These are phyloP conservation scores for Talaromyces sp. DNA, from an alignment of 2,329 filamentous ascomycete genomes.

Conservation along the genomic window DNA sequence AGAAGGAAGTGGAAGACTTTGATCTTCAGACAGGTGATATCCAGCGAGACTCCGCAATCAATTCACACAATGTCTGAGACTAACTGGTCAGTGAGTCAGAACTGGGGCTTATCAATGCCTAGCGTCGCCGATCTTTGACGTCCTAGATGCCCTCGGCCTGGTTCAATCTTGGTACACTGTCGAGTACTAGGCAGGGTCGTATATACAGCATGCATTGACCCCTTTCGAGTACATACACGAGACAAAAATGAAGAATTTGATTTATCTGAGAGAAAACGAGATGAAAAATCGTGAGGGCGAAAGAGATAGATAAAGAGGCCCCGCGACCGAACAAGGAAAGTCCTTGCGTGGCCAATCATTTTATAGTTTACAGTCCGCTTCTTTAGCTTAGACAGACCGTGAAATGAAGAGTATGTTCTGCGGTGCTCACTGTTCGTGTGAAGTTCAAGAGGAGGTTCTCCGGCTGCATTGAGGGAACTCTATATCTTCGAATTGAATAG, in stretches of 20 bases:
- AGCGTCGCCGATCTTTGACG: neutral
- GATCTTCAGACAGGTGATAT: neutral
- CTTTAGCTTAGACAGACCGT: neutral
- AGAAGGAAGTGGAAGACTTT: neutral
- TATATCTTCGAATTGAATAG: neutral
- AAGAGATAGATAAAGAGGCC: neutral
- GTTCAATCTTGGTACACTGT: neutral
- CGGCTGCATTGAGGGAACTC: neutral
- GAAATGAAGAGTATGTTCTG: neutral
- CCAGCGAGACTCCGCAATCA: conserved; percentile 2
- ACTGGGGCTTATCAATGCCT: conserved; percentile 6
- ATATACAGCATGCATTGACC: neutral
- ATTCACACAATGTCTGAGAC: neutral
- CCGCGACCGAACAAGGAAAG: conserved; percentile 12
- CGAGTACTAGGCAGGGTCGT: neutral
- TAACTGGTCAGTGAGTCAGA: conserved; percentile 3
- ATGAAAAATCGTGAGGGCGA: neutral
- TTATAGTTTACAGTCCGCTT: neutral
- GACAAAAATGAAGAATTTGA: neutral
- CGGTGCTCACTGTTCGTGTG: too few relatives aligned
- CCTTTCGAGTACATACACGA: neutral
- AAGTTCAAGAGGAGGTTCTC: neutral
- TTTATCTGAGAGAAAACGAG: neutral
- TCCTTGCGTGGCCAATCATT: conserved; percentile 16
- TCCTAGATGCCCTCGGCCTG: neutral